phyloP scores from a whole-genome alignment of 352 stramenopile genomes.

The Salisapilia sapeloensis region DNA sequence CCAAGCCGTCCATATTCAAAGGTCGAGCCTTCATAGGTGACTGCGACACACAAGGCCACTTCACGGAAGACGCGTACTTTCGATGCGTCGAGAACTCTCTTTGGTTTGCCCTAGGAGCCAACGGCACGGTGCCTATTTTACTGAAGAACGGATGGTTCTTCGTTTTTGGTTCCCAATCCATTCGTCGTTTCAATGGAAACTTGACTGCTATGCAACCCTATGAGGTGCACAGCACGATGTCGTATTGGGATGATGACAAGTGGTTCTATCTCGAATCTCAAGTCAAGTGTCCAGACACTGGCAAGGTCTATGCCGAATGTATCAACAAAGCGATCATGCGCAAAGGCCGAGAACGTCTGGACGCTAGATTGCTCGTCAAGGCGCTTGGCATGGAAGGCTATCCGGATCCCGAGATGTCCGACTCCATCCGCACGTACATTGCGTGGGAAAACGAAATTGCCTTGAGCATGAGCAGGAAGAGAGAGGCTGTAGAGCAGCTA shows the following conservation, averaged over 20 bases:
- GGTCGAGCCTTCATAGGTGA: too few relatives aligned
- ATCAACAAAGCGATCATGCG: slow-evolving; percentile 42
- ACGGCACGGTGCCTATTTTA: too few relatives aligned
- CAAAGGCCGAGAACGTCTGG: slow-evolving; percentile 24
- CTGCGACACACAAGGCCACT: too few relatives aligned
- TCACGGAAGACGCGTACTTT: slow-evolving; percentile 52
- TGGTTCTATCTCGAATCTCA: slow-evolving; percentile 53
- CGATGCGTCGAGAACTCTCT: slow-evolving; percentile 57
- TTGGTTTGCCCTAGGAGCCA: too few relatives aligned
- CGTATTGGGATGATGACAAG: slow-evolving; percentile 46
- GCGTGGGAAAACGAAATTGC: too few relatives aligned
- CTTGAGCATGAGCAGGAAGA: too few relatives aligned
- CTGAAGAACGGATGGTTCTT: slow-evolving; percentile 42
- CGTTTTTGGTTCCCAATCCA: slow-evolving; percentile 45
- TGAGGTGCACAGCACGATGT: slow-evolving; percentile 47
- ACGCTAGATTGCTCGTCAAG: slow-evolving; percentile 28
- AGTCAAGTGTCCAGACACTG: slow-evolving; percentile 48
- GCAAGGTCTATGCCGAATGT: slow-evolving; percentile 39
- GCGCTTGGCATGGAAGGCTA: slow-evolving; percentile 29
- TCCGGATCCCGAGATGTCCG: too few relatives aligned
- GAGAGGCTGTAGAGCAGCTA: too few relatives aligned
- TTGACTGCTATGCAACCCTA: slow-evolving; percentile 31
- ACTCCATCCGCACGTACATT: too few relatives aligned
- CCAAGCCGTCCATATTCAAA: too few relatives aligned
- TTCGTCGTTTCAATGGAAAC: slow-evolving; percentile 32